Conservation (phyloP, 495 filamentous ascomycete species). For the Aspergillus asperescens region DNA sequence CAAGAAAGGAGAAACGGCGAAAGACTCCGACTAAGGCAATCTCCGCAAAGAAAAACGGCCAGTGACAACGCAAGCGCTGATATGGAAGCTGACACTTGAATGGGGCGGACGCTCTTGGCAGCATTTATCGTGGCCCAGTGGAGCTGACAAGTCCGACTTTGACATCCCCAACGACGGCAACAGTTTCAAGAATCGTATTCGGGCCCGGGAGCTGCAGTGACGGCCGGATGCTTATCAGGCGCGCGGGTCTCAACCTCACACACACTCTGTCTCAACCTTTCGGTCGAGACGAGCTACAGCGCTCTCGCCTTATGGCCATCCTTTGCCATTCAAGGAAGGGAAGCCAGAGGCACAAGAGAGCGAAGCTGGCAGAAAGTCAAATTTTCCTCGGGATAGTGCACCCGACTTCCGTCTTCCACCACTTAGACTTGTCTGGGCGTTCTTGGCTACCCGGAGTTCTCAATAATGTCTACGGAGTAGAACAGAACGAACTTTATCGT, state of each 20-base stretch:
- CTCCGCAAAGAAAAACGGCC: conserved; percentile 15
- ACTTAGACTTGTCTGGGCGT: neutral
- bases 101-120: conserved; percentile 29
- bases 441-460: neutral
- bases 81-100: conserved; percentile 30
- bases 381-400: neutral
- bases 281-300: neutral
- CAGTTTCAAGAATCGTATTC: neutral
- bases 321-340: neutral
- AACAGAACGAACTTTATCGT: too few relatives aligned
- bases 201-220: neutral
- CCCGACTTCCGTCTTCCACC: neutral
- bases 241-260: neutral
- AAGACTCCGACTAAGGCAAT: conserved; percentile 8
- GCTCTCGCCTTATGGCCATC: neutral
- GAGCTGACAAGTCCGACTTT: conserved; percentile 17
- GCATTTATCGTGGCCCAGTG: conserved; percentile 32
- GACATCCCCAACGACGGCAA: neutral
- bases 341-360: neutral
- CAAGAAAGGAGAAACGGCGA: conserved; percentile 1
- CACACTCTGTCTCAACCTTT: neutral
- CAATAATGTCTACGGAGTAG: too few relatives aligned
- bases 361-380: neutral
- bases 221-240: neutral
- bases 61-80: conserved; percentile 26